phyloP scores from a whole-genome alignment of 331 rosid genomes.

The Acacia pycnantha region DNA sequence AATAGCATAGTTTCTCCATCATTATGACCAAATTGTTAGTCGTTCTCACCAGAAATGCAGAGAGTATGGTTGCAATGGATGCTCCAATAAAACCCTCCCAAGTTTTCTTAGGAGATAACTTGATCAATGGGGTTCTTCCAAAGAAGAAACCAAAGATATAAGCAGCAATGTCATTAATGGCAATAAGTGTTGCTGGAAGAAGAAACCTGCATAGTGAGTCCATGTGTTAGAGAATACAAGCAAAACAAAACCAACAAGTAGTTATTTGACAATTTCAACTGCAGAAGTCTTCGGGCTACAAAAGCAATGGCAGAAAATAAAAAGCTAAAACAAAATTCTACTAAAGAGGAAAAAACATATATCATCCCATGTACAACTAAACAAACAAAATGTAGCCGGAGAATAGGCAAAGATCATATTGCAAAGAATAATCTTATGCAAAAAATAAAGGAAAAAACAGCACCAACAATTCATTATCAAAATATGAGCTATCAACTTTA shows the following conservation, averaged over 20 bases:
- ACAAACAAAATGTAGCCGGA: neutral
- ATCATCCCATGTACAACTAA: constrained; percentile 12
- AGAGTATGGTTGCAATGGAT: constrained; percentile 80
- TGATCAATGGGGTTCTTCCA: constrained; percentile 95
- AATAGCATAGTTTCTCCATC: constrained; percentile 18
- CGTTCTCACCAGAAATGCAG: constrained; percentile 85
- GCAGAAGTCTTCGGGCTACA: neutral
- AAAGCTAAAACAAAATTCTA: neutral
- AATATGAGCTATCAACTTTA: neutral
- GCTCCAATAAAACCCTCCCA: constrained; percentile 99
- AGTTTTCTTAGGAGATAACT: constrained; percentile 97
- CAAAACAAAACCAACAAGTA: constrained; percentile 15
- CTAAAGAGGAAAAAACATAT: neutral
- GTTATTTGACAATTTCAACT: constrained; percentile 12
- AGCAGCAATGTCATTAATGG: constrained; percentile 93
- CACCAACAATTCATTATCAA: too few relatives aligned
- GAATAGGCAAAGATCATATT: neutral
- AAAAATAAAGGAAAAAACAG: neutral
- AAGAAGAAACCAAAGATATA: constrained; percentile 93
- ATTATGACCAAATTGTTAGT: constrained; percentile 7
- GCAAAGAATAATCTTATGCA: neutral
- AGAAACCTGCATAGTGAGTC: constrained; percentile 79
- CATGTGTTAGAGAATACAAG: constrained; percentile 27
- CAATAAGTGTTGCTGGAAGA: constrained; percentile 96
- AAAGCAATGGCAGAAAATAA: constrained; percentile 1